A percentile compares a stretch with the other conserved stretches of the same genome.
phyloP scores from a whole-genome alignment of 1,284 basidiomycete species.

The Microbotryum saponariae region DNA sequence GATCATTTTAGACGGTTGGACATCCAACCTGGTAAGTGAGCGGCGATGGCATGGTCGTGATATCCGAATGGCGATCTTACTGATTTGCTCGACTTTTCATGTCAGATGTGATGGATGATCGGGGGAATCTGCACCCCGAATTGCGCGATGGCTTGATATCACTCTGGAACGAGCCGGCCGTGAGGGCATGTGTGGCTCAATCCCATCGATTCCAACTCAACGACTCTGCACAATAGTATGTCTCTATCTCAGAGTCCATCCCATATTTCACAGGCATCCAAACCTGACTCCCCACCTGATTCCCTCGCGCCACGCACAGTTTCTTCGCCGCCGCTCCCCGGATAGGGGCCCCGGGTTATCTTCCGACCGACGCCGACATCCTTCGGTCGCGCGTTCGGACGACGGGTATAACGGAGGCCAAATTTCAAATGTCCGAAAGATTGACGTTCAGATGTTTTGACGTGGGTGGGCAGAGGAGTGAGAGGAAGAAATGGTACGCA shows the following conservation, averaged over 20 bases:
- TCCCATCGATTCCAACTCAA: slow-evolving; percentile 6
- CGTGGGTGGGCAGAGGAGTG: slow-evolving; percentile 28
- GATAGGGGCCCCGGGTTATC: neutral
- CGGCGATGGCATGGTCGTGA: too few species aligned
- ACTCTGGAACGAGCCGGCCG: neutral
- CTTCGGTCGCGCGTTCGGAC: slow-evolving; percentile 3
- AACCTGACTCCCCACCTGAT: neutral
- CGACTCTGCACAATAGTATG: slow-evolving; percentile 12
- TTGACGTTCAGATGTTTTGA: slow-evolving; percentile 10
- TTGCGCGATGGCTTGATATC: neutral
- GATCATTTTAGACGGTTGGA: too few species aligned
- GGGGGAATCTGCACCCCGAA: neutral
- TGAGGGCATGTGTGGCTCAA: neutral
- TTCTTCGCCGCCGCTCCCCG: slow-evolving; percentile 7
- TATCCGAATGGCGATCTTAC: neutral
- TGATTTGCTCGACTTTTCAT: neutral
- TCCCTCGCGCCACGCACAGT: neutral
- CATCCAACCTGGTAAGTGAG: too few species aligned
- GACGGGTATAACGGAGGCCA: too few species aligned
- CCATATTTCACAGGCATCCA: neutral
- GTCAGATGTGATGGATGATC: neutral
- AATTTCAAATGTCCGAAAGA: too few species aligned
- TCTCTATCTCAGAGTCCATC: neutral
- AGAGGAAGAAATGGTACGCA: slow-evolving; percentile 28
- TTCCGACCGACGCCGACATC: slow-evolving; percentile 5